phyloP scores from a whole-genome alignment of 164 flowering plant genomes.

The Tetrastigma voinierianum region DNA sequence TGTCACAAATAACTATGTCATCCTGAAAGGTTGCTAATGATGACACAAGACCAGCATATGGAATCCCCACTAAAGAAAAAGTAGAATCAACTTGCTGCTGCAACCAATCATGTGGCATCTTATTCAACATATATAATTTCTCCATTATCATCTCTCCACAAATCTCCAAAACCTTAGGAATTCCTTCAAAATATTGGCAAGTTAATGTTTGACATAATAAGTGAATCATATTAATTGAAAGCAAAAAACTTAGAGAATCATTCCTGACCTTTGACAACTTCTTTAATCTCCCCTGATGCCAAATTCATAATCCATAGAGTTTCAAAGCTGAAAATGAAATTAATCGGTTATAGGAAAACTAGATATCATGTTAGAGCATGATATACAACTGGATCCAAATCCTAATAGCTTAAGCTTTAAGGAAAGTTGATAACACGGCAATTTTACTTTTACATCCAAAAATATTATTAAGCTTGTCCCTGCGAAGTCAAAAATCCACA shows the following conservation, averaged over 20 bases:
- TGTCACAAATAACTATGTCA: conserved; percentile 56
- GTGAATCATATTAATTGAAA: background rate
- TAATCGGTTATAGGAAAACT: background rate
- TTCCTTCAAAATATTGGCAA: conserved; percentile 36
- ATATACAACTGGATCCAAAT: background rate
- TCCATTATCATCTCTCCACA: conserved; percentile 57
- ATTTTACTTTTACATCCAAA: too few species aligned
- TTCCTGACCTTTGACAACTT: conserved; percentile 57
- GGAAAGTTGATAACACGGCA: too few species aligned
- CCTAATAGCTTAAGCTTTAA: too few species aligned
- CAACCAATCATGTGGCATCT: conserved; percentile 37
- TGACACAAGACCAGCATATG: conserved; percentile 54
- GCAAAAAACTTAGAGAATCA: background rate
- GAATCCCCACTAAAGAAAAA: conserved; percentile 30
- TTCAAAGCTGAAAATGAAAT: conserved; percentile 53
- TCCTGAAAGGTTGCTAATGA: conserved; percentile 47
- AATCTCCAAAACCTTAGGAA: conserved; percentile 56
- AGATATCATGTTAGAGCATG: background rate
- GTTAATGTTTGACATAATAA: conserved; percentile 1
- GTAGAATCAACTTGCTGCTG: conserved; percentile 31
- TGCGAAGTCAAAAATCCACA: too few species aligned
- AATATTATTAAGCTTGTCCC: too few species aligned
- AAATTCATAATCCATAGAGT: conserved; percentile 70
- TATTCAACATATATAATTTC: conserved; percentile 44
- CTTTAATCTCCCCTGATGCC: conserved; percentile 52